A percentile compares a stretch with the other conserved stretches of the same genome.
Evolutionary conservation across 495 filamentous ascomycete species (phyloP).

Genomic region (Aspergillus biplanus): DNA sequence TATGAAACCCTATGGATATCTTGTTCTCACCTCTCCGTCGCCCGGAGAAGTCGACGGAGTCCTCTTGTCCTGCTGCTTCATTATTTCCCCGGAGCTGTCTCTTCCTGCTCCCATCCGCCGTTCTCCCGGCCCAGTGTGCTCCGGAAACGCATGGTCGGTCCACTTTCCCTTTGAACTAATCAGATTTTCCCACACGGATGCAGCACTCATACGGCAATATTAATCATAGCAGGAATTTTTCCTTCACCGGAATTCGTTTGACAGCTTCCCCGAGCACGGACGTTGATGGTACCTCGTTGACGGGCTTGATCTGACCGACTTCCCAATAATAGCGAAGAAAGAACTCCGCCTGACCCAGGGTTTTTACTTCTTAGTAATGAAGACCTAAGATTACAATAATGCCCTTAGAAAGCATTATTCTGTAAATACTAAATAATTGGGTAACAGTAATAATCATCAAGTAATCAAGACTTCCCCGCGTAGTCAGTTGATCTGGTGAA

Average conservation of each 20-base stretch:
- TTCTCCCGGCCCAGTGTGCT: conserved; percentile 43
- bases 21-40: background rate
- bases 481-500: background rate
- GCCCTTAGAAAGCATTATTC: too few species aligned
- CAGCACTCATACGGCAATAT: conserved; percentile 13
- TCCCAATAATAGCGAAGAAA: background rate
- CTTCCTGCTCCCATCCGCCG: conserved; percentile 6
- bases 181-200: conserved; percentile 31
- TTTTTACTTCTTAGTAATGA: too few species aligned
- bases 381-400: too few species aligned
- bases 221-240: background rate
- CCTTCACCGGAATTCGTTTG: conserved; percentile 24
- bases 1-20: too few species aligned
- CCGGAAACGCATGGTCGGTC: conserved; percentile 37
- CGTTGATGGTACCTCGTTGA: background rate
- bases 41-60: background rate
- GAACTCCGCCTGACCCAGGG: background rate
- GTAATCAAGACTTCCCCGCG: background rate
- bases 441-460: background rate
- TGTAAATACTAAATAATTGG: too few species aligned
- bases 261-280: conserved; percentile 2
- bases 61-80: background rate
- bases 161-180: conserved; percentile 21
- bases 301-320: background rate
- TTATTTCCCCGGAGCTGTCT: conserved; percentile 19